phyloP scores from a whole-genome alignment of 2,329 filamentous ascomycete genomes.

The Fusarium nelsonii region DNA sequence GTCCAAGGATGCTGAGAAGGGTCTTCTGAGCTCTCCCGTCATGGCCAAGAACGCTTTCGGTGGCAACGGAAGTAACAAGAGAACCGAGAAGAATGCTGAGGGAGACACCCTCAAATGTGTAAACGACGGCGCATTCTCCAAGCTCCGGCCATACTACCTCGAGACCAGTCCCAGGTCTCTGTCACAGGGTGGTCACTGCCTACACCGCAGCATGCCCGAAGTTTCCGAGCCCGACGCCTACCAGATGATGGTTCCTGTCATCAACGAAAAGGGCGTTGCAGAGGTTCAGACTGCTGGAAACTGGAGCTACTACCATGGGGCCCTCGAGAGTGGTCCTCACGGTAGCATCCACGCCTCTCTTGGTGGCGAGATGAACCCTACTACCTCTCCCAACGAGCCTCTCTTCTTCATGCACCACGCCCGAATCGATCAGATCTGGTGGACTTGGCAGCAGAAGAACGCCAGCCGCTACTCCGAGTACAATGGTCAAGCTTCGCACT shows the following conservation, averaged over 20 bases:
- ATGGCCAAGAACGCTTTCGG: constrained; percentile 13
- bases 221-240: neutral
- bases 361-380: constrained; percentile 19
- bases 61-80: neutral
- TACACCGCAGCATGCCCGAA: constrained; percentile 7
- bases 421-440: constrained; percentile 16
- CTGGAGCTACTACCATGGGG: neutral
- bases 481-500: neutral
- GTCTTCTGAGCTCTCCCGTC: neutral
- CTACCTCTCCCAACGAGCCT: constrained; percentile 20
- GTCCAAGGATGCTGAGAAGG: constrained; percentile 2
- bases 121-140: neutral
- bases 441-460: constrained; percentile 19
- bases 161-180: neutral
- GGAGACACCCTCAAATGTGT: constrained; percentile 1
- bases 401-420: constrained; percentile 24
- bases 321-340: constrained; percentile 9
- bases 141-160: constrained; percentile 4
- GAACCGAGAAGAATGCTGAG: fast-evolving
- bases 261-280: neutral
- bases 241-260: neutral
- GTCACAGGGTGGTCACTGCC: neutral
- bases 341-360: constrained; percentile 10
- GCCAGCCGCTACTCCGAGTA: neutral
- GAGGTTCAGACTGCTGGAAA: neutral